phyloP scores from a whole-genome alignment of 1,139 yeast species.

The Suhomyces taliae region DNA sequence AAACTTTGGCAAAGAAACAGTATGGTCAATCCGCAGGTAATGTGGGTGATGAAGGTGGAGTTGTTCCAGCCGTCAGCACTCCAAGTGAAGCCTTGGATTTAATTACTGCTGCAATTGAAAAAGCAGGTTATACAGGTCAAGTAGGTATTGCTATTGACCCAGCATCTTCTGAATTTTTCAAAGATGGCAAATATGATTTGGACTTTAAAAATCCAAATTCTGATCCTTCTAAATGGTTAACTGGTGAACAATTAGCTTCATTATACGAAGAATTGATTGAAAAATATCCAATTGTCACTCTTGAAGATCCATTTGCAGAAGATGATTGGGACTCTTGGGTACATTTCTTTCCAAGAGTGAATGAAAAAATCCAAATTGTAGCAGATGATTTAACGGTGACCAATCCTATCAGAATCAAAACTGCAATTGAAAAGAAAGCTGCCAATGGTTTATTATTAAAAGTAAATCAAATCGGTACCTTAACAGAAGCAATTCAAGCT shows the following conservation, averaged over 20 bases:
- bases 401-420: constrained; percentile 89
- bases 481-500: constrained; percentile 89
- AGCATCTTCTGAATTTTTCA: constrained; percentile 95
- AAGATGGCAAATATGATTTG: constrained; percentile 92
- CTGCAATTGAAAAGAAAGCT: constrained; percentile 92
- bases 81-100: constrained; percentile 96
- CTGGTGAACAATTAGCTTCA: constrained; percentile 82
- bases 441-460: constrained; percentile 90
- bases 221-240: constrained; percentile 83
- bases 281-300: constrained; percentile 94
- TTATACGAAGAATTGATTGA: constrained; percentile 74
- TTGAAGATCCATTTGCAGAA: constrained; percentile 98
- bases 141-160: constrained; percentile 90
- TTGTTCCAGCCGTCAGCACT: constrained; percentile 91
- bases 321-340: constrained; percentile 99
- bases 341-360: constrained; percentile 71
- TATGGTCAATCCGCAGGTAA: constrained; percentile 98
- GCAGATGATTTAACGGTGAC: constrained; percentile 98
- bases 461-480: constrained; percentile 94
- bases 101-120: constrained; percentile 79
- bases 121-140: constrained; percentile 91
- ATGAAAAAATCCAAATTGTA: constrained; percentile 77
- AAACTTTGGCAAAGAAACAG: constrained; percentile 83
- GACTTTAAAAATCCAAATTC: constrained; percentile 96
- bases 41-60: constrained; percentile 99